Percentiles rank a stretch among this genome's conserved stretches.
Conservation (phyloP, 2,329 filamentous ascomycete genomes). For the Emericellopsis cladophorae region DNA sequence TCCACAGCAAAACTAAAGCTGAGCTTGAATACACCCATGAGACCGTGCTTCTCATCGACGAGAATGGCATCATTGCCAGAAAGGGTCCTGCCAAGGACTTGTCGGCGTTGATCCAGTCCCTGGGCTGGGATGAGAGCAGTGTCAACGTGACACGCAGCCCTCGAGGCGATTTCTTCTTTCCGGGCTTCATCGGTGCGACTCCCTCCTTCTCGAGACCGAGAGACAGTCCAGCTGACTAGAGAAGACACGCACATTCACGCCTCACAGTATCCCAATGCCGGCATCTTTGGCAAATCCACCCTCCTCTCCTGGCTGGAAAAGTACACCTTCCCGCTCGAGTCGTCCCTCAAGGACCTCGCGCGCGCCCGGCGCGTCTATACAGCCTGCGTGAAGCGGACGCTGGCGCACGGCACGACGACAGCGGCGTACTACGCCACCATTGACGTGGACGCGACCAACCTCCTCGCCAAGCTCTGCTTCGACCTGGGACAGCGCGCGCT, state of each 20-base stretch:
- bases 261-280: conserved; percentile 85
- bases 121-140: conserved; percentile 30
- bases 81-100: conserved; percentile 13
- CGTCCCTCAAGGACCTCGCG: conserved; percentile 50
- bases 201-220: neutral
- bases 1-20: conserved; percentile 35
- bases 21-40: conserved; percentile 38
- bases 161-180: conserved; percentile 64
- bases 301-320: conserved; percentile 86
- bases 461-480: conserved; percentile 77
- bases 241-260: conserved; percentile 92
- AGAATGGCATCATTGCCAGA: conserved; percentile 34
- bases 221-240: neutral
- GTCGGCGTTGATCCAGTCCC: conserved; percentile 19
- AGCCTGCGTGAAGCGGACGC: conserved; percentile 64
- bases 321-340: conserved; percentile 91
- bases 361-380: conserved; percentile 63
- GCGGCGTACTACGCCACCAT: conserved; percentile 92
- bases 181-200: conserved; percentile 60
- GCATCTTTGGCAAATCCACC: conserved; percentile 87
- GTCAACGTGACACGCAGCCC: conserved; percentile 21
- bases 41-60: conserved; percentile 36
- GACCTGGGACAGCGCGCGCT: conserved; percentile 74
- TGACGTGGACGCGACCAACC: conserved; percentile 77
- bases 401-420: conserved; percentile 84